Conservation (phyloP, 2,329 filamentous ascomycete genomes). For the Colletotrichum coccodes region DNA sequence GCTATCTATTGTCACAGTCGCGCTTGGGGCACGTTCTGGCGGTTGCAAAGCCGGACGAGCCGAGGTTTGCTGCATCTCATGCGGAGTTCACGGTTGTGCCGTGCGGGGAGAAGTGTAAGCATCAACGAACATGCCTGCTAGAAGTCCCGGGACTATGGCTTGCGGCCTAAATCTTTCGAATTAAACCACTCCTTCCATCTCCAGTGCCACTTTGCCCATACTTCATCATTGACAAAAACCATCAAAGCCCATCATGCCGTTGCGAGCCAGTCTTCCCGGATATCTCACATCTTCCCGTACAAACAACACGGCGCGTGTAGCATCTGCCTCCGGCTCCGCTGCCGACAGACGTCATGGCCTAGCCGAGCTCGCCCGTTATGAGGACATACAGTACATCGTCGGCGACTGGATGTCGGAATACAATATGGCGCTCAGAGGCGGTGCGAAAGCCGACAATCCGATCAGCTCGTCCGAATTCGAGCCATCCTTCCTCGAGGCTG, state of each 20-base stretch:
- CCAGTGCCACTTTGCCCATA: background rate
- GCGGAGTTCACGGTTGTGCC: background rate
- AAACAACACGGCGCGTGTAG: constrained; percentile 36
- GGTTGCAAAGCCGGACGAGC: background rate
- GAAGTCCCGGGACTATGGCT: too few species aligned
- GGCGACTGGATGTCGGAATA: constrained; percentile 55
- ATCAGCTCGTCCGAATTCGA: constrained; percentile 44
- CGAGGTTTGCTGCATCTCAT: background rate
- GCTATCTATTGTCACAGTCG: too few species aligned
- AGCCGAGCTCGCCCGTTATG: constrained; percentile 35
- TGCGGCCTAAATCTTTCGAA: too few species aligned
- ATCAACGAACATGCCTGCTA: background rate
- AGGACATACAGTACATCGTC: constrained; percentile 48
- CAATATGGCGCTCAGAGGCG: constrained; percentile 59
- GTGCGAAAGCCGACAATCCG: constrained; percentile 36
- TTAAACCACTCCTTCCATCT: too few species aligned
- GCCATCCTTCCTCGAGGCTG: constrained; percentile 54
- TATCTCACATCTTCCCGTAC: background rate
- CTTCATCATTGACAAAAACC: background rate
- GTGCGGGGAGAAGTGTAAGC: background rate
- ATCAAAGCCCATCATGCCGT: background rate
- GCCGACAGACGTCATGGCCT: constrained; percentile 38
- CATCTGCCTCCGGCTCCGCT: constrained; percentile 42
- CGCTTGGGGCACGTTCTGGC: background rate
- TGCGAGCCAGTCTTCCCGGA: background rate